Evolutionary conservation across 805 yeast species (phyloP), one percentile per base, ranked within the genome.

Genomic region (Alloascoidea hylecoeti): DNA sequence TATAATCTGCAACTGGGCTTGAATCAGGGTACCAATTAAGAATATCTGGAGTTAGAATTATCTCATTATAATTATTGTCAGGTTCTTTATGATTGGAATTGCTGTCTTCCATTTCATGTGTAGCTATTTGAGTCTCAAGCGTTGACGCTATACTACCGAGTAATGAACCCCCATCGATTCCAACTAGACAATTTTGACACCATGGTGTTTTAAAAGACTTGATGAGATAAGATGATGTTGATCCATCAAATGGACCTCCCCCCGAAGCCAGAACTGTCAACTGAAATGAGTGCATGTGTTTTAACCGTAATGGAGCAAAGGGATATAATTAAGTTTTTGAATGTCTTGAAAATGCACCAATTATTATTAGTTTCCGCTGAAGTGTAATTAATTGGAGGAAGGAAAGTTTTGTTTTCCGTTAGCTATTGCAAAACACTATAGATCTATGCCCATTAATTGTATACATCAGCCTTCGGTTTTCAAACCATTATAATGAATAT

Each of bases 131-230:
- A 28, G 35, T 34, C 39, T 42, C 38, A 14, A 56, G 39, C 14
- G 68, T 55, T 9, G 72, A 73, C 1, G 70, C 50, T 5, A 85
- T 52, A 34, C 68, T 68, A 2, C 73, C 58, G 15, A 80, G 45
- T 1, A 94, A 88, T 2, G 79, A 61, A 1, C 96, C 96, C 1
- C 84, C 94, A 51, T 86, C 96, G 6, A 86, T 55, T 35, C 78
- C 71, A 2, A 84, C 42, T 4, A 79, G 47, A 58, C 45, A 17
- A 66, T 57, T 6, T 59, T 54, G n/a, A 44, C 41, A 49, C 58
- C 70, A 76, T 1, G 68, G 45, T 2, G 65, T 40, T 3, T 48
- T 33, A 2, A 65, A 48, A 0, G 85, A 76, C 48, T 82, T 80
- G 15, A 86, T 46, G 38, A 86, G 57, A 42, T 75, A 69, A 2